phyloP scores from a whole-genome alignment of 164 flowering plant genomes.

The Protea cynaroides region DNA sequence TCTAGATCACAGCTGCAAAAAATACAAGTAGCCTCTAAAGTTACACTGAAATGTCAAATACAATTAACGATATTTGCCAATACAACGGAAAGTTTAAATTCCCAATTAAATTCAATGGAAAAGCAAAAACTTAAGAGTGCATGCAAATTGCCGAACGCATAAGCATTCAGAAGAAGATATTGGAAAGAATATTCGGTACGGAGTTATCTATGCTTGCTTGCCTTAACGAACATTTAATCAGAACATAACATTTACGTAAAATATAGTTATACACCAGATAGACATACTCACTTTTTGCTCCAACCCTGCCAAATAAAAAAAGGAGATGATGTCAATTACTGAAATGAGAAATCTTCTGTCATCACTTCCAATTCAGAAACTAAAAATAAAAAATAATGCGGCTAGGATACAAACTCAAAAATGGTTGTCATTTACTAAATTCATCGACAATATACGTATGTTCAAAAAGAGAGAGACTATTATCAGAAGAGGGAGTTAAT shows the following conservation, averaged over 20 bases:
- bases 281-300: conserved; percentile 62
- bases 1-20: no score
- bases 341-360: conserved; percentile 5
- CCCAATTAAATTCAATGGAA: no score
- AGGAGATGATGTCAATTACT: conserved; percentile 9
- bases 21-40: no score
- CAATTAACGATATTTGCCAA: no score
- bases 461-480: no score
- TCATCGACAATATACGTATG: neutral
- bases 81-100: no score
- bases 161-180: neutral
- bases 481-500: no score
- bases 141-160: neutral
- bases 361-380: no score
- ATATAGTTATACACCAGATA: neutral
- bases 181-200: neutral
- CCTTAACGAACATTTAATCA: neutral
- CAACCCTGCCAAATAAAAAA: conserved; percentile 62
- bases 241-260: no score
- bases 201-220: neutral
- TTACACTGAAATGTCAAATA: no score
- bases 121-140: neutral
- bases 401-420: no score
- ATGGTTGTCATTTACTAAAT: neutral
- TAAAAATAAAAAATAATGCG: no score